Base-by-base conservation (phyloP, 768 basidiomycete genomes). In the Gelatoporia subvermispora region DNA sequence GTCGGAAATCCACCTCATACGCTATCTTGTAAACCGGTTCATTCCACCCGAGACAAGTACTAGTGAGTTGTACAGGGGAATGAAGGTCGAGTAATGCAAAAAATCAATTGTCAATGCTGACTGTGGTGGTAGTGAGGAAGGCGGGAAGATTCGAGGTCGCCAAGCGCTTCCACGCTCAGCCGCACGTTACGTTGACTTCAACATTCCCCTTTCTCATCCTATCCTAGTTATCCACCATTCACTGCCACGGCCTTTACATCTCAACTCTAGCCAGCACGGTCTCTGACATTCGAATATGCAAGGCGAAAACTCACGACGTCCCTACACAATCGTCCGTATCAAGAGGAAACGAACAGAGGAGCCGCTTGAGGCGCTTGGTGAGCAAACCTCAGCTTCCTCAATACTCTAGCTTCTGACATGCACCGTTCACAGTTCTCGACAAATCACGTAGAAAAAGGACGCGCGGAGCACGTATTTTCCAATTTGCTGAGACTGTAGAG, bases 311-410 rank as follows among this genome's bases (percentile, higher is more conserved):
- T 49, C 38, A 17, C 56, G 62, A 41, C 74, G 74, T 45, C 63
- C 78, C 7, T 85, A 79, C 59, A 85, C 88, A 1, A 84, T 91
- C 57, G 65, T 91, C 25, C 79, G 89, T 25, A 88, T 91, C 65
- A 91, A 91, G 64, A 76, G 88, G 28, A 90, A 89, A 60, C 74
- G 89, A 20, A 85, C 78, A 31, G 88, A 91, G 55, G 88, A 89
- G 59, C 85, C 88, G 31, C 70, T 90, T 41, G 88, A 91, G 67
- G 88, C 85, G 31, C 72, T 91, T 54, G 84, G 88, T 85, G 69
- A 57, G 72, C 52, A n/a, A 28, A 39, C 46, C 47, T 44, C 35
- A 47, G 40, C 46, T 42, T 43, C 48, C 51, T 52, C 53, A 49
- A 42, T 25, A 49, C 37, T 58, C 23, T 15, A 28, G 15, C n/a